A percentile compares a stretch with the other conserved stretches of the same genome.
phyloP scores from a whole-genome alignment of 2,329 filamentous ascomycete species.

The Trichoderma sp. region DNA sequence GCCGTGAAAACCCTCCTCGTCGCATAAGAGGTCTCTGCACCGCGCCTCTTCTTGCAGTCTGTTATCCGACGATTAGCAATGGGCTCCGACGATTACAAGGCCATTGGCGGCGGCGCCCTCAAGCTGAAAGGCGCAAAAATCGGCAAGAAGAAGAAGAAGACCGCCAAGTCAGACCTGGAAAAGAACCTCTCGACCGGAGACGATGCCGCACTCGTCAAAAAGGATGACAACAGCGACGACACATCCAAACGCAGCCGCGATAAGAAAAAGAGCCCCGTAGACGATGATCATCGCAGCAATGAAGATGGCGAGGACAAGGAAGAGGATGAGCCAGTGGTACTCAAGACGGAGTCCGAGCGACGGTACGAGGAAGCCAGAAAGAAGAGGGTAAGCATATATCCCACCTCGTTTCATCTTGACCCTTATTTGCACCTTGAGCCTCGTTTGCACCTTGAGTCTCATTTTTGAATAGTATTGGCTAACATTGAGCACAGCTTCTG shows the following conservation, averaged over 20 bases:
- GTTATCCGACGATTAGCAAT: conserved; percentile 40
- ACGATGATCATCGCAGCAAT: conserved; percentile 7
- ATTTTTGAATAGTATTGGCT: not conserved
- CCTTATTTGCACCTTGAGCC: conserved; percentile 27
- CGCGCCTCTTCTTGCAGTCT: not conserved
- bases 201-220: conserved; percentile 21
- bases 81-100: conserved; percentile 72
- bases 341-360: conserved; percentile 82
- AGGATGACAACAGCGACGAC: conserved; percentile 27
- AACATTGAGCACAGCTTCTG: conserved; percentile 59
- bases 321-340: conserved; percentile 30
- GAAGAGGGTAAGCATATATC: conserved; percentile 62
- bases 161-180: conserved; percentile 49
- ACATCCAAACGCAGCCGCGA: conserved; percentile 28
- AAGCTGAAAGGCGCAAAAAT: conserved; percentile 78
- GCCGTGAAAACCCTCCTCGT: not conserved
- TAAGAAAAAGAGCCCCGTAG: conserved; percentile 25
- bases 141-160: conserved; percentile 64
- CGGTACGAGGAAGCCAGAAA: conserved; percentile 76
- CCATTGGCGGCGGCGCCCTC: conserved; percentile 67
- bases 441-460: not conserved
- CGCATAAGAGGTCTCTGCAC: not conserved
- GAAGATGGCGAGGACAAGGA: conserved; percentile 35
- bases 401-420: no score
- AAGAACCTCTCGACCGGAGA: conserved; percentile 42